Base-by-base conservation (phyloP, 2,329 filamentous ascomycete genomes). In the Clonostachys byssicola region DNA sequence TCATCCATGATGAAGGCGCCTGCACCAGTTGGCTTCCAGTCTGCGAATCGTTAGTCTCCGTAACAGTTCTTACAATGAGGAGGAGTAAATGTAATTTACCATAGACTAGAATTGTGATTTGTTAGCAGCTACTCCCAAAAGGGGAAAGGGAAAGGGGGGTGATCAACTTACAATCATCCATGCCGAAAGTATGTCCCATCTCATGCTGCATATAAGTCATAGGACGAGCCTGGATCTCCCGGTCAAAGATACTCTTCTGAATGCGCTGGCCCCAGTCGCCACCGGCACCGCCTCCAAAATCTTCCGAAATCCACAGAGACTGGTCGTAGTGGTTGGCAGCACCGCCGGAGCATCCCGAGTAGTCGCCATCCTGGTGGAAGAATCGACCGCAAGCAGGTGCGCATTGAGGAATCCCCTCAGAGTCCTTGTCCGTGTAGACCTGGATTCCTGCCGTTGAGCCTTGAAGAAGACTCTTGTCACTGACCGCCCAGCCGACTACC, bases 201-300 rank as follows among this genome's bases (percentile, higher is more conserved):
- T 74, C 72, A 49, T 75, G 71, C 16, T 70, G 63, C 8, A 71
- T 63, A 43, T 75, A 74, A 51, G 74, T 70, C 35, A 70, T 61
- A 51, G 67, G 63, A 8, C 64, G 60, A 12, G 57, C 46, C 16
- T 63, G 57, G 2, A 74, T 44, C 12, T 59, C 57, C 16, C 57
- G 45, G 57, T 74, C 59, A 51, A 73, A 72, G 53, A 72, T 72
- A 49, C 73, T 69, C 8, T 59, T 61, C 2, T 64, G 70, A 18
- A 74, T 60, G 5, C 68, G 57, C 53, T 74, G 68, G 14, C 71
- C 71, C 71, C 71, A 75, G 47, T 74, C 70, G 43, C 71, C 71
- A 43, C 71, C 72, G 1, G 68, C 63, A 48, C 72, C 71, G 23
- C 72, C 72, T 3, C 50, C 18, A 50, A 75, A 62, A 7, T 70